phyloP scores from a whole-genome alignment of 2,329 filamentous ascomycete species.

The Microsporum ferrugineum region DNA sequence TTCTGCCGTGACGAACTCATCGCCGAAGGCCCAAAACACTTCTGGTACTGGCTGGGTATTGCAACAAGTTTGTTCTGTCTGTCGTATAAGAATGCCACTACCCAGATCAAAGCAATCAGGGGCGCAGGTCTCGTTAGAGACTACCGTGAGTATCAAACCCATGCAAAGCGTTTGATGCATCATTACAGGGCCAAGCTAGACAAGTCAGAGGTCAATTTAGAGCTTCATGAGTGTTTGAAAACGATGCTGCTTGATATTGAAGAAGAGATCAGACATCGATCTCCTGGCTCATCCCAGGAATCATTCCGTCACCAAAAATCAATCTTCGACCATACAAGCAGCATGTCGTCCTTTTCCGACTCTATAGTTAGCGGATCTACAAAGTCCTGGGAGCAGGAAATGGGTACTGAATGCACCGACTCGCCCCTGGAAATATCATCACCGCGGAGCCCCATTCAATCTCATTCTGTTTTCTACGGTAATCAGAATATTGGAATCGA shows the following conservation, averaged over 20 bases:
- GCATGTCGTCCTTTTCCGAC: conserved; percentile 34
- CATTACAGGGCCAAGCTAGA: conserved; percentile 28
- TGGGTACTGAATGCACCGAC: conserved; percentile 9
- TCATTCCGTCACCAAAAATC: conserved; percentile 29
- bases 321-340: conserved; percentile 38
- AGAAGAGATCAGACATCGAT: conserved; percentile 32
- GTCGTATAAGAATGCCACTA: conserved; percentile 33
- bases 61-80: conserved; percentile 32
- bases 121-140: conserved; percentile 35
- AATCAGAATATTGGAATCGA: conserved; percentile 8
- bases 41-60: conserved; percentile 34
- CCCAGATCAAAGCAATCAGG: conserved; percentile 29
- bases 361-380: conserved; percentile 14
- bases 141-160: conserved; percentile 38
- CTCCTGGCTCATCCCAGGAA: conserved; percentile 32
- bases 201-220: conserved; percentile 22
- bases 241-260: conserved; percentile 28
- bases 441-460: background rate
- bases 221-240: conserved; percentile 26
- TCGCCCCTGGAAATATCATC: conserved; percentile 12
- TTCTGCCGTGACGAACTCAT: conserved; percentile 39
- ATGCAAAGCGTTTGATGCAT: conserved; percentile 31
- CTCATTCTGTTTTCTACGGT: background rate
- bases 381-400: conserved; percentile 16
- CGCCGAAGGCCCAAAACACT: conserved; percentile 25